phyloP scores from a whole-genome alignment of 2,329 filamentous ascomycete species.

The Sphaerulina musiva region DNA sequence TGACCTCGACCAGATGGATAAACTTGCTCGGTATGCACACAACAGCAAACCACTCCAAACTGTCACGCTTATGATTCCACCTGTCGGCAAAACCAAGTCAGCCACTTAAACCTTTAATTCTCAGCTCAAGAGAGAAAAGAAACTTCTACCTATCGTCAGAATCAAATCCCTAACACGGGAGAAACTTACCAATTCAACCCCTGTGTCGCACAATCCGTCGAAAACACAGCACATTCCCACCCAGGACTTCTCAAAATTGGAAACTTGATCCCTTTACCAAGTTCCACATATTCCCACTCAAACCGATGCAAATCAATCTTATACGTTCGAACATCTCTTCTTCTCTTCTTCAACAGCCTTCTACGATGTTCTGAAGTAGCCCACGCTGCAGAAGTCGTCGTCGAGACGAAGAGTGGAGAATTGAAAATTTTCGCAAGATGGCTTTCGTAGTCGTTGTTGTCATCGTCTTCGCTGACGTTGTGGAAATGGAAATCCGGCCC shows the following conservation, averaged over 20 bases:
- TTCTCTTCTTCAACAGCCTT: slow-evolving; percentile 2
- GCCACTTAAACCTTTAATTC: background rate
- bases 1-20: slow-evolving; percentile 1
- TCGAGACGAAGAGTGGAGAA: slow-evolving; percentile 1
- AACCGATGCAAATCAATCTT: slow-evolving; percentile 2
- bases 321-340: slow-evolving; percentile 4
- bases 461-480: background rate
- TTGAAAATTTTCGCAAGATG: background rate
- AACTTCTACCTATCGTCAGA: too few species aligned
- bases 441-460: background rate
- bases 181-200: slow-evolving; percentile 2
- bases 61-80: slow-evolving; percentile 6
- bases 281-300: slow-evolving; percentile 3
- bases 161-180: too few species aligned
- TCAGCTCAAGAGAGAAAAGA: too few species aligned
- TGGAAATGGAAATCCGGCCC: background rate
- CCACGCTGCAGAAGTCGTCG: slow-evolving; percentile 2
- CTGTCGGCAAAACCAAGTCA: background rate
- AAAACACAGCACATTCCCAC: slow-evolving; percentile 7
- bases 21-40: slow-evolving; percentile 6
- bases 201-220: slow-evolving; percentile 8
- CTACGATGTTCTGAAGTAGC: slow-evolving; percentile 6
- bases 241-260: background rate
- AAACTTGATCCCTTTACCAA: background rate
- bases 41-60: slow-evolving; percentile 7